phyloP scores from a whole-genome alignment of 257 asterid genomes.

The Catharanthus roseus region DNA sequence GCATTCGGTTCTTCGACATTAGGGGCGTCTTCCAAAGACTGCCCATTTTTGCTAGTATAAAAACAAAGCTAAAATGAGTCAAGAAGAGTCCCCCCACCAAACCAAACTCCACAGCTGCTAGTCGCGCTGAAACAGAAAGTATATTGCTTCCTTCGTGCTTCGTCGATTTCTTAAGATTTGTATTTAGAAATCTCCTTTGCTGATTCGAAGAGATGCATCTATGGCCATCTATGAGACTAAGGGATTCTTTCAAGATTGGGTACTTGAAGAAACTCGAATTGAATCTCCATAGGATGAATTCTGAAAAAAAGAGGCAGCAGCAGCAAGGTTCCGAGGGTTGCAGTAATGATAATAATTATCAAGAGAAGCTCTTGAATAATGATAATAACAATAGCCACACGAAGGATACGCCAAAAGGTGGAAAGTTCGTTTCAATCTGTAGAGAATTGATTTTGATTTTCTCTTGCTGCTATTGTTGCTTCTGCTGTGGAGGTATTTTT shows the following conservation, averaged over 20 bases:
- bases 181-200: neutral
- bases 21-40: too few relatives aligned
- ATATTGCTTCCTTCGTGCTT: neutral
- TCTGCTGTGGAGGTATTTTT: slow-evolving; percentile 85
- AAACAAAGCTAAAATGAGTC: too few relatives aligned
- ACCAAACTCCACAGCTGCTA: too few relatives aligned
- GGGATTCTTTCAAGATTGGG: slow-evolving; percentile 76
- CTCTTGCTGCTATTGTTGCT: slow-evolving; percentile 88
- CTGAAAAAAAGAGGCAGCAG: slow-evolving; percentile 41
- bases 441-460: slow-evolving; percentile 51
- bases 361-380: slow-evolving; percentile 53
- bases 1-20: too few relatives aligned
- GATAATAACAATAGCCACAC: slow-evolving; percentile 6
- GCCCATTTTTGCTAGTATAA: too few relatives aligned
- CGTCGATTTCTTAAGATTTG: neutral
- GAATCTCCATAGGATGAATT: slow-evolving; percentile 56
- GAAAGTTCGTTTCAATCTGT: slow-evolving; percentile 29
- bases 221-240: slow-evolving; percentile 75
- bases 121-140: too few relatives aligned
- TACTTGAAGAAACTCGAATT: slow-evolving; percentile 66
- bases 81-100: too few relatives aligned
- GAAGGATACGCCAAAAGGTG: slow-evolving; percentile 17
- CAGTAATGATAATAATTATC: slow-evolving; percentile 5
- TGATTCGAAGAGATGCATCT: slow-evolving; percentile 56
- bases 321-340: slow-evolving; percentile 22